phyloP scores from a whole-genome alignment of 371 early-diverging fungal species.

The Rhizopus arrhizus region DNA sequence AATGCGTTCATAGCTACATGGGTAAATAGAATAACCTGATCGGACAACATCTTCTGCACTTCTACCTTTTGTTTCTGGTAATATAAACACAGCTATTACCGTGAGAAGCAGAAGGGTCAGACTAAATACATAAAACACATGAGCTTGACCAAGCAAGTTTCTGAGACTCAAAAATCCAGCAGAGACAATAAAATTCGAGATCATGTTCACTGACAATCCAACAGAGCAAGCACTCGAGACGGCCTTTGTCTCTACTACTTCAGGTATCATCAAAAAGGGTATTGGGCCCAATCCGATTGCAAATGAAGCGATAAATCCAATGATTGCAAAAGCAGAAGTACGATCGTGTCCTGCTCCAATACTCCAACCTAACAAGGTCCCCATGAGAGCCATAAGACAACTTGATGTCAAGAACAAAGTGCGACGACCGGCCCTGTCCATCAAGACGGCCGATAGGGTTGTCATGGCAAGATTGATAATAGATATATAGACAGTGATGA shows the following conservation, averaged over 20 bases:
- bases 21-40: slow-evolving; percentile 43
- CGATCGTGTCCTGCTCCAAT: slow-evolving; percentile 52
- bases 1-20: slow-evolving; percentile 20
- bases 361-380: slow-evolving; percentile 63
- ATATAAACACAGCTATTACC: slow-evolving; percentile 54
- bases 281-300: slow-evolving; percentile 90
- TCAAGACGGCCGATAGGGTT: slow-evolving; percentile 66
- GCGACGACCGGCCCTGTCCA: slow-evolving; percentile 85
- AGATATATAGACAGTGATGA: slow-evolving; percentile 74
- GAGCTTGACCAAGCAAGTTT: slow-evolving; percentile 58
- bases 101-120: slow-evolving; percentile 43
- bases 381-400: slow-evolving; percentile 59
- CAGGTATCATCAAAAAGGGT: slow-evolving; percentile 86
- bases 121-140: slow-evolving; percentile 78
- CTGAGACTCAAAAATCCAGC: slow-evolving; percentile 64
- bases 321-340: slow-evolving; percentile 71
- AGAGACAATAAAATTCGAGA: slow-evolving; percentile 71
- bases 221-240: slow-evolving; percentile 72
- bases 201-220: slow-evolving; percentile 75
- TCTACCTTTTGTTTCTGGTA: slow-evolving; percentile 86
- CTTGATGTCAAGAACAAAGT: slow-evolving; percentile 74
- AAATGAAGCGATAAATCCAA: slow-evolving; percentile 83
- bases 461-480: slow-evolving; percentile 80
- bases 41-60: slow-evolving; percentile 50
- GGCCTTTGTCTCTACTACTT: slow-evolving; percentile 76